These are phyloP conservation scores for Podaxis sp. DNA, from an alignment of 768 basidiomycete genomes.

Conservation along the genomic window DNA sequence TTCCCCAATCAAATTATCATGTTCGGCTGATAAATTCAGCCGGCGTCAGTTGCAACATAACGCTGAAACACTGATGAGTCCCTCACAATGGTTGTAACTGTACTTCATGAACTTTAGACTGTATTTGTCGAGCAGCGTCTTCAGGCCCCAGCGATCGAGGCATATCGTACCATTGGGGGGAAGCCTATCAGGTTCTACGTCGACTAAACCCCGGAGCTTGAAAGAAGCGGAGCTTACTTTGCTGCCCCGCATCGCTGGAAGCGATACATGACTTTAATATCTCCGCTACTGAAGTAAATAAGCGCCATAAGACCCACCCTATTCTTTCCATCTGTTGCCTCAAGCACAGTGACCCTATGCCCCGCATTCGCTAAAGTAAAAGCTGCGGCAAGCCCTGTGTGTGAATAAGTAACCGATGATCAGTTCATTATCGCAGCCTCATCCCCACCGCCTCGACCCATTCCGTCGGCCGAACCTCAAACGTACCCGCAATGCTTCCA, in stretches of 20 bases:
- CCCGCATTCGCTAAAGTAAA: constrained; percentile 51
- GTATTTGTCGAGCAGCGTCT: neutral
- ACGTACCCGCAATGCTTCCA: constrained; percentile 39
- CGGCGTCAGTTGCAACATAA: neutral
- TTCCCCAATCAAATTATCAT: neutral
- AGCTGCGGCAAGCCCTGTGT: constrained; percentile 47
- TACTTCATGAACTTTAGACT: constrained; percentile 4
- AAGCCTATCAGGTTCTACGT: neutral
- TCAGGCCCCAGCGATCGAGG: constrained; percentile 7
- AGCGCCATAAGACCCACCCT: constrained; percentile 25
- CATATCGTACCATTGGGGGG: constrained; percentile 4
- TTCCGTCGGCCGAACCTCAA: constrained; percentile 6
- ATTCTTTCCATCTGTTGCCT: constrained; percentile 40
- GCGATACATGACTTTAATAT: constrained; percentile 25
- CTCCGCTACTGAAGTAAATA: constrained; percentile 24
- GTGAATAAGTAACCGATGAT: neutral
- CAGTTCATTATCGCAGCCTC: neutral
- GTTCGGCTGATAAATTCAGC: neutral
- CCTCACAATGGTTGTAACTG: neutral
- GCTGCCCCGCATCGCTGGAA: constrained; percentile 2
- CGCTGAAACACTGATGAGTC: neutral
- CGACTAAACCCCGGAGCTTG: neutral
- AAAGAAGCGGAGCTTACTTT: neutral
- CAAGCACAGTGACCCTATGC: constrained; percentile 56
- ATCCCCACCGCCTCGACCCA: neutral